Evolutionary conservation across 2,329 filamentous ascomycete species (phyloP), one percentile per base, ranked within the genome.

Genomic region (Juglanconis juglandina): DNA sequence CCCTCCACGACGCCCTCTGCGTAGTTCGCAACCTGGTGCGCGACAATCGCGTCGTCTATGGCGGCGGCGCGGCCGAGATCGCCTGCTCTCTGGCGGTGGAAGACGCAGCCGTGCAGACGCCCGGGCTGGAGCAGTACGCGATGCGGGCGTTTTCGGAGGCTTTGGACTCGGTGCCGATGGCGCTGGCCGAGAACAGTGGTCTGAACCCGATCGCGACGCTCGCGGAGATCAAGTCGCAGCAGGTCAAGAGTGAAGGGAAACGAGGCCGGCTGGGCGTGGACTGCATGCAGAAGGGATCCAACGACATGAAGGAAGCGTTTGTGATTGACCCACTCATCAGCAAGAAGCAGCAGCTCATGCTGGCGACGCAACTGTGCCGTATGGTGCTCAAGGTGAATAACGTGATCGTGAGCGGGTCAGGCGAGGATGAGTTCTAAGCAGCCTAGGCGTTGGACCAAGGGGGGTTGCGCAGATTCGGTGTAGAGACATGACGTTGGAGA

Each of bases 341-440:
- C 69, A 99, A 99, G 85, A 90, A 91, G 77, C 93, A 97, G 80
- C 95, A 99, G 79, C 84, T 99, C 63, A 87, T 97, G 79, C 85
- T 99, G 66, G 95, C 95, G 37, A 99, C 96, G 56, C 95, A 99
- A 80, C 81, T 99, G 67, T 98, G 95, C 81, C 88, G 95, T 67
- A 98, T 99, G 94, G 93, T 97, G 67, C 83, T 97, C 68, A 97
- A 96, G 87, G 87, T 93, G 73, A 96, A 97, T 82, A 96, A 96
- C 75, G 93, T 97, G 66, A 96, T 97, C 75, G 88, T 97, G 69
- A 87, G 92, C 61, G 93, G 93, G 59, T 87, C 86, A 66, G 93
- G 93, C 67, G 91, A 96, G 65, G 86, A 94, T 66, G 92, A 96
- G 68, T 96, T 89, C 77, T 96, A 89, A 75, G 51, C n/a, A 37